Evolutionary conservation across 768 basidiomycete genomes (phyloP), one percentile per base, ranked within the genome.

Genomic region (Tulasnella sp.): DNA sequence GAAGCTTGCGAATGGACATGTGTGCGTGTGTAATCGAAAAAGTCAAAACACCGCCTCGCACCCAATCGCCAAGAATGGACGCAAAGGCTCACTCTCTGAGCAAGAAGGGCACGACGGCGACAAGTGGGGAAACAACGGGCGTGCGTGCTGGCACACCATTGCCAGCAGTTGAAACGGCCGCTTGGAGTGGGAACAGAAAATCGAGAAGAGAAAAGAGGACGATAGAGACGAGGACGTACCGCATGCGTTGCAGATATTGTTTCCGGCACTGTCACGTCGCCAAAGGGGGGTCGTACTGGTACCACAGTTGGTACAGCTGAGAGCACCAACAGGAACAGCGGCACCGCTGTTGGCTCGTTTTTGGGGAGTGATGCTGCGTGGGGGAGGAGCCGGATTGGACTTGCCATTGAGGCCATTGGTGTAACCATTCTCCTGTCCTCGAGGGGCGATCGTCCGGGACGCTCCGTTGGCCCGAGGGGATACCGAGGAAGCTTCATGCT

Each of bases 241-340:
- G 84, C 94, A 96, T 73, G 94, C 94, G 85, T 96, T 96, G 83
- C 94, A 96, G 77, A 95, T 94, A 82, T 94, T 94, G 83, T 95
- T 95, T 75, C 94, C 94, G 54, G 93, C 89, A 81, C 93, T 92
- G 81, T 96, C 93, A 79, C 94, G 85, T 80, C 94, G 86, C 94
- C 94, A 96, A 11, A 96, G 84, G 15, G 94, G 94, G 3, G 94
- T 96, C 76, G 92, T 92, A 81, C 91, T 92, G 58, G 94, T 95
- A 40, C 91, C 91, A 83, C 94, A 96, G 82, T 94, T 93, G 52
- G 91, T 91, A 84, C 95, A 96, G 80, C 90, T 89, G 78, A 94
- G 84, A 11, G 93, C 92, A 78, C 93, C 92, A 52, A 94, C 88
- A 2, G 86, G 82, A 29, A 84, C 82, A 81, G 78, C 74, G 37